Conservation (phyloP, 805 yeast species). For the Isabelozyma gotoi region DNA sequence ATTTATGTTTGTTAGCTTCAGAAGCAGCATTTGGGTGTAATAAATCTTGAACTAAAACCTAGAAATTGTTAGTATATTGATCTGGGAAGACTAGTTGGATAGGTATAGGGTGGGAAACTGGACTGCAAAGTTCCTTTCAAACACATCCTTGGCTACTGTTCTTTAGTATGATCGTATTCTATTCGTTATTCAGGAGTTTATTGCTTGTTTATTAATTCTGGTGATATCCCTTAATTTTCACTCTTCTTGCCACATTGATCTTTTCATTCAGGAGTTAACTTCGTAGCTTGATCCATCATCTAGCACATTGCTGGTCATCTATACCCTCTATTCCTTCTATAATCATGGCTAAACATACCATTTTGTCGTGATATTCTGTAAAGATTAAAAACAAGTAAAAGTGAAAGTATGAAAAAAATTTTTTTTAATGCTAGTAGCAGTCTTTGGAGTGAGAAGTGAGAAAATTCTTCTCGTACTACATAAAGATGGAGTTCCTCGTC, state of each 20-base stretch:
- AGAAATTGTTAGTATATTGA: constrained; percentile 7
- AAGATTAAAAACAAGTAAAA: neutral
- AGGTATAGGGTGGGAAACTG: too few species aligned
- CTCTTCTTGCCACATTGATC: too few species aligned
- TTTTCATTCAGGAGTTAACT: too few species aligned
- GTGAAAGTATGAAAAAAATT: neutral
- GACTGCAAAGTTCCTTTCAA: too few species aligned
- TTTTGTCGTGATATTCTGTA: neutral
- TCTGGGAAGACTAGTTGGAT: neutral
- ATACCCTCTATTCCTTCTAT: neutral
- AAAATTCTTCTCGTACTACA: neutral
- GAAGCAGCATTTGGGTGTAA: constrained; percentile 40
- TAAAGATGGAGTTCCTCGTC: neutral
- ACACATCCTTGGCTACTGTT: too few species aligned
- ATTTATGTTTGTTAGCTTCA: constrained; percentile 37
- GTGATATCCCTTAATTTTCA: too few species aligned
- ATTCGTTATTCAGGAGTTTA: too few species aligned
- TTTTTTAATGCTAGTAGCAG: neutral
- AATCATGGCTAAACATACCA: constrained; percentile 2
- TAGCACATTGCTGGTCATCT: neutral
- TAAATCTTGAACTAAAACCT: constrained; percentile 45
- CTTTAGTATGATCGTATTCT: too few species aligned
- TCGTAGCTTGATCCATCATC: neutral
- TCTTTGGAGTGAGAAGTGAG: neutral
- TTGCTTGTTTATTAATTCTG: too few species aligned